A percentile compares a stretch with the other conserved stretches of the same genome.
phyloP scores from a whole-genome alignment of 768 basidiomycete genomes.

The Tephrocybe sp. region DNA sequence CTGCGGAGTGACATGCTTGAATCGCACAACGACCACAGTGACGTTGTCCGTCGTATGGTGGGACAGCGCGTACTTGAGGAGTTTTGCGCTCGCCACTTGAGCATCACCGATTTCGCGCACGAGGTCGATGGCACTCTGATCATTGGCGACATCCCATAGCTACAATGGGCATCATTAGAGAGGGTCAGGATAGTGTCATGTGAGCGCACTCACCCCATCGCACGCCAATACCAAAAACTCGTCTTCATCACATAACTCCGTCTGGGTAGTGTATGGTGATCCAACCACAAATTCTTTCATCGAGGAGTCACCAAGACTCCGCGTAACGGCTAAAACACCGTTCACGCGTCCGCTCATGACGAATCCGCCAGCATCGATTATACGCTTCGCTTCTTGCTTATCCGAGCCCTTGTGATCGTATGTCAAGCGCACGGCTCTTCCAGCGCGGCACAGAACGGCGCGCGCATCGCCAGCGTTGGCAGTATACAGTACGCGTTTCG shows the following conservation, averaged over 20 bases:
- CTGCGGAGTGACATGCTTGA: constrained; percentile 46
- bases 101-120: constrained; percentile 73
- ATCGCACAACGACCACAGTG: constrained; percentile 85
- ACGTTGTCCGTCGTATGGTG: constrained; percentile 96
- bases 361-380: constrained; percentile 97
- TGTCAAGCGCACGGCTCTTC: constrained; percentile 89
- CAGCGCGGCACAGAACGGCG: constrained; percentile 88
- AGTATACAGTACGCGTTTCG: constrained; percentile 83
- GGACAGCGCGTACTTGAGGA: constrained; percentile 81
- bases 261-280: constrained; percentile 98
- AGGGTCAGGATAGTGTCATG: neutral
- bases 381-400: constrained; percentile 95
- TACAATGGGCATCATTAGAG: constrained; percentile 29
- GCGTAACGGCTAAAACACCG: constrained; percentile 94
- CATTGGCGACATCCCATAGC: constrained; percentile 96
- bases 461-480: constrained; percentile 98
- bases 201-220: constrained; percentile 78
- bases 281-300: constrained; percentile 99
- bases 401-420: constrained; percentile 99
- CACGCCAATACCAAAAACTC: constrained; percentile 96
- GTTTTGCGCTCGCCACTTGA: constrained; percentile 73
- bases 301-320: constrained; percentile 92
- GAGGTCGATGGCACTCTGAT: constrained; percentile 89
- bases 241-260: constrained; percentile 84
- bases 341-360: constrained; percentile 99